Evolutionary conservation across 2,329 filamentous ascomycete species (phyloP), one percentile per base, ranked within the genome.

Genomic region (Epichloe scottii): DNA sequence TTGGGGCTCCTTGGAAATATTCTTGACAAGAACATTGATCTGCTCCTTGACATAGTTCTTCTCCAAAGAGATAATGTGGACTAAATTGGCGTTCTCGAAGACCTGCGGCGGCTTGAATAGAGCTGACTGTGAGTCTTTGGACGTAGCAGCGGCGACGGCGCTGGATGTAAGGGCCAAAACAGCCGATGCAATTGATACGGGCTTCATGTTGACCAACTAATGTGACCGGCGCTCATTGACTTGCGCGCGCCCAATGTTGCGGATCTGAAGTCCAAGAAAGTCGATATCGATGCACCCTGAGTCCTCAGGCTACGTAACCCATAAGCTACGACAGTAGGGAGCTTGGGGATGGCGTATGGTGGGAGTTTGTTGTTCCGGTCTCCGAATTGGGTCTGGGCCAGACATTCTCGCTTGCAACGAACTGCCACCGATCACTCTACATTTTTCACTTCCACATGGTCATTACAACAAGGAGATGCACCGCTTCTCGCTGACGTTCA

Each of bases 11-110:
- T 78, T 76, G 62, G 85, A 87, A 58, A 87, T 75, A 67, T 98
- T 98, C 73, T 96, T 86, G 56, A 98, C 81, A 48, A 95, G 76
- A n/a, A 95, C 84, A 70, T 97, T 96, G 75, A 96, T 81, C 14
- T 84, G 85, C 70, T 97, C 91, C 64, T 89, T 84, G 51, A 84
- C 82, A 63, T 93, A 97, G 59, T 82, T 87, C 76, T 96, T 97
- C 70, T 97, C 91, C 53, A 96, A 71, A 58, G 95, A 95, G 63
- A 94, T 84, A 57, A 86, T 84, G 62, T 93, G 87, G 48, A 97
- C 85, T 33, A 97, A 71, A 67, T 98, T 97, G 68, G 78, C 78
- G 70, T 98, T 96, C 72, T 90, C 89, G 74, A 95, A 98, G 58
- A 90, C 87, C 66, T 89, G 87, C 14, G 90, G 85, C 50, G 91